Base-by-base conservation (phyloP, 2,329 filamentous ascomycete species). In the Trichoderma atroviride region DNA sequence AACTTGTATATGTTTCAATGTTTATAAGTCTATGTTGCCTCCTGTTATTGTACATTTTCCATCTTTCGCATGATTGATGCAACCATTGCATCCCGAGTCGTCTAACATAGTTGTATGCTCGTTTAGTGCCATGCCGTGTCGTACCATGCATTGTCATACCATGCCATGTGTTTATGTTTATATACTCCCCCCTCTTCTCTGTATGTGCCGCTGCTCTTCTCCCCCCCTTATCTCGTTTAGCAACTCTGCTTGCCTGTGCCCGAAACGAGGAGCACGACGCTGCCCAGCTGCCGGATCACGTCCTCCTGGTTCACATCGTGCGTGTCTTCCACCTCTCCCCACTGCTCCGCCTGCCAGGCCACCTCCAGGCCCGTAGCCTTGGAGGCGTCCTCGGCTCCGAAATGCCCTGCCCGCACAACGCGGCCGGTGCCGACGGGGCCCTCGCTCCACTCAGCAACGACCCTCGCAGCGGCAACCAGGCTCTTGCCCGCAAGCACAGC, bases 291-390 rank as follows among this genome's bases (percentile, higher is more conserved):
- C 75, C 95, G 87, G 77, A 89, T 87, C 73, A 98, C 74, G 80
- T 99, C 96, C 80, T 97, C 95, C 79, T 90, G 92, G 75, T 97
- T 92, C 0, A 99, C 96, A 83, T 99, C 96, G 81, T 99, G 96
- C 33, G 94, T 97, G 80, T 99, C 94, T 79, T 99, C 96, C 0
- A 99, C 96, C 83, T 97, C 94, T 10, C 96, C 96, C 95, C 96
- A 98, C 80, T 92, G 90, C 33, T 87, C 83, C 0, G 91, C 96
- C 86, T 99, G 96, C 91, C 93, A 97, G 72, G 88, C 86, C 19
- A 97, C 93, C 83, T 99, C 96, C 53, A 96, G 79, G 75, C 88
- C 97, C 6, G 91, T 89, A 16, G 91, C 91, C 75, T 86, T 84
- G 0, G 92, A 90, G 0, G 94, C 95, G 78, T 97, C 89, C 75